phyloP scores from a whole-genome alignment of 441 rosid genomes.

The Dalechampia spathulata region DNA sequence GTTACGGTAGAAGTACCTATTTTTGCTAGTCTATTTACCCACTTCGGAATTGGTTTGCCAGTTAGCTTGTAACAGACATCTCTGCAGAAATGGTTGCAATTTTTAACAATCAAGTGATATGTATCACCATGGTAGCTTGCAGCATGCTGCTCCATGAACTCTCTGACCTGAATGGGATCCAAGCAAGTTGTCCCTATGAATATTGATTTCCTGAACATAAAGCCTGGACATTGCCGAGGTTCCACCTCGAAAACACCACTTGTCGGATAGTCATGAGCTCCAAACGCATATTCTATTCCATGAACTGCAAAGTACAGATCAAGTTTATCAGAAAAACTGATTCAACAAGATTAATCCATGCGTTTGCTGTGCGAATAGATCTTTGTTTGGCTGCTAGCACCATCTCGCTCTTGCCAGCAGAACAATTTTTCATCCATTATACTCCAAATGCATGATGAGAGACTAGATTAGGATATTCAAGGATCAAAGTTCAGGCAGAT shows the following conservation, averaged over 20 bases:
- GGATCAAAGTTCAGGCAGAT: background rate
- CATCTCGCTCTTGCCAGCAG: too few species aligned
- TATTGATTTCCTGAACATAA: constrained; percentile 69
- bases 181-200: constrained; percentile 60
- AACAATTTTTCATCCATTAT: too few species aligned
- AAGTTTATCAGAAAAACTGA: constrained; percentile 6
- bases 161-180: constrained; percentile 56
- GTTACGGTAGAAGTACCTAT: constrained; percentile 40
- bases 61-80: constrained; percentile 69
- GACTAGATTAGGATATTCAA: background rate
- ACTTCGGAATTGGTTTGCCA: constrained; percentile 56
- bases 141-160: constrained; percentile 56
- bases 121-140: constrained; percentile 55
- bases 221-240: constrained; percentile 74
- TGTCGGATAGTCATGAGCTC: constrained; percentile 65
- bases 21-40: constrained; percentile 72
- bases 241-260: constrained; percentile 78
- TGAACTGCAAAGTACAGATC: constrained; percentile 33
- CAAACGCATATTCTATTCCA: constrained; percentile 72
- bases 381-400: too few species aligned
- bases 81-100: constrained; percentile 77
- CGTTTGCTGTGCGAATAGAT: too few species aligned
- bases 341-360: background rate
- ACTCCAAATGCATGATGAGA: background rate
- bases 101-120: constrained; percentile 67